These are phyloP conservation scores for Nakazawaea pomicola DNA, from an alignment of 805 yeast genomes.

Conservation along the genomic window DNA sequence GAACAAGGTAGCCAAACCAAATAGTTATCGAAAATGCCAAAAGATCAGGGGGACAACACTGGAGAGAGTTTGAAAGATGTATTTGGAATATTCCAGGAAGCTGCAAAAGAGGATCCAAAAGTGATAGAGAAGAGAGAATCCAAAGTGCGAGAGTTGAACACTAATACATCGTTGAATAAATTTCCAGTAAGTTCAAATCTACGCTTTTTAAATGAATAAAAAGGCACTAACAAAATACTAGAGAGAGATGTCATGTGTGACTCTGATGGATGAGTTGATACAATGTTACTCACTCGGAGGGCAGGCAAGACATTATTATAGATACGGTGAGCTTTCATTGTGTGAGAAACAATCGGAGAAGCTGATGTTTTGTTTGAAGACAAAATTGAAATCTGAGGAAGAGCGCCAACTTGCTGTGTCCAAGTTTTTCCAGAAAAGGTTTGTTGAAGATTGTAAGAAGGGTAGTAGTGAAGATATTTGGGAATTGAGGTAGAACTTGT, in stretches of 20 bases:
- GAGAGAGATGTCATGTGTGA: constrained; percentile 58
- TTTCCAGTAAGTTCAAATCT: constrained; percentile 25
- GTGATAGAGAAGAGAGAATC: constrained; percentile 7
- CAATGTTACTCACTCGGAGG: constrained; percentile 91
- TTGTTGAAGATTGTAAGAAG: constrained; percentile 52
- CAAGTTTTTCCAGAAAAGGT: constrained; percentile 60
- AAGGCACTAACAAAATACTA: constrained; percentile 4
- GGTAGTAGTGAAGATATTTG: constrained; percentile 88
- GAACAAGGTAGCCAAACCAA: neutral
- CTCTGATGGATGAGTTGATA: constrained; percentile 82
- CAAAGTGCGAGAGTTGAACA: constrained; percentile 8
- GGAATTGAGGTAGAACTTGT: constrained; percentile 38
- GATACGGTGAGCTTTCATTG: constrained; percentile 72
- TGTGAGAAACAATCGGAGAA: constrained; percentile 70
- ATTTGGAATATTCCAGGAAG: constrained; percentile 7
- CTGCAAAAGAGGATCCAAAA: constrained; percentile 7
- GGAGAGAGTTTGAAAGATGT: constrained; percentile 11
- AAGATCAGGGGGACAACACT: neutral
- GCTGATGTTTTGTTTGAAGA: constrained; percentile 72
- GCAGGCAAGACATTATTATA: constrained; percentile 75
- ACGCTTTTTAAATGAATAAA: neutral
- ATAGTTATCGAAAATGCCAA: no score
- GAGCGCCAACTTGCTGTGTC: constrained; percentile 49
- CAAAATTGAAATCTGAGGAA: constrained; percentile 52
- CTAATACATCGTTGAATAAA: constrained; percentile 15